Conservation (phyloP, 768 basidiomycete genomes). For the Kwoniella sp. region DNA sequence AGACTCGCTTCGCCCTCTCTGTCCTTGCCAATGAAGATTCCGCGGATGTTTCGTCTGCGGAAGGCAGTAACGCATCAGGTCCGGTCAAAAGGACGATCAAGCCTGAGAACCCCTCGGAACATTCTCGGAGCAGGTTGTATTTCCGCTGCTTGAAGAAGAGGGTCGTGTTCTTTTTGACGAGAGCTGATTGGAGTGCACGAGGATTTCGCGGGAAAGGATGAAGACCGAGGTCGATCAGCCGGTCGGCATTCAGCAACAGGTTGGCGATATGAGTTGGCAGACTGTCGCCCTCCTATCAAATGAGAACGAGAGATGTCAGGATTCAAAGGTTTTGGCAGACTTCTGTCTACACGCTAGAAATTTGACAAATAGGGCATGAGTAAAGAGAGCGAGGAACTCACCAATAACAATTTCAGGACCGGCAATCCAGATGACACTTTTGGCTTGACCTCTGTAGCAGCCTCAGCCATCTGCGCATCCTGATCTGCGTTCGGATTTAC, state of each 20-base stretch:
- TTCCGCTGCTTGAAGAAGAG: slow-evolving; percentile 72
- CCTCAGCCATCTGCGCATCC: slow-evolving; percentile 20
- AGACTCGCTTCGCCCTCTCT: slow-evolving; percentile 42
- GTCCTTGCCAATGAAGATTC: slow-evolving; percentile 16
- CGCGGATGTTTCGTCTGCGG: slow-evolving; percentile 15
- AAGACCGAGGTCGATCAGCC: slow-evolving; percentile 32
- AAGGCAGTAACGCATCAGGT: slow-evolving; percentile 52
- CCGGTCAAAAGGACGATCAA: slow-evolving; percentile 77
- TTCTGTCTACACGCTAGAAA: no score
- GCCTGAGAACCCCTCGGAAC: slow-evolving; percentile 96
- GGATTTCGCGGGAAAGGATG: slow-evolving; percentile 39
- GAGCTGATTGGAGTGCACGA: slow-evolving; percentile 32
- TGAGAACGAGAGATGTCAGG: slow-evolving; percentile 5
- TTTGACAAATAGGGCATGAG: not conserved
- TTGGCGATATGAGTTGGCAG: slow-evolving; percentile 40
- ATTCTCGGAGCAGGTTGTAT: slow-evolving; percentile 94
- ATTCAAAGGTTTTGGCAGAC: not conserved
- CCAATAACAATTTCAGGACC: slow-evolving; percentile 38
- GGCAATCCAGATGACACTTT: slow-evolving; percentile 18
- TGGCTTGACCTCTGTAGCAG: not conserved
- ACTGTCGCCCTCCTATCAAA: slow-evolving; percentile 20
- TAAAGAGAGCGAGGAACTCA: slow-evolving; percentile 15
- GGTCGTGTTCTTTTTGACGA: slow-evolving; percentile 46
- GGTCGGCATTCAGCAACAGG: slow-evolving; percentile 32
- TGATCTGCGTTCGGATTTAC: not conserved